phyloP scores from a whole-genome alignment of 371 early-diverging fungal genomes.

The Saksenaea oblongispora region DNA sequence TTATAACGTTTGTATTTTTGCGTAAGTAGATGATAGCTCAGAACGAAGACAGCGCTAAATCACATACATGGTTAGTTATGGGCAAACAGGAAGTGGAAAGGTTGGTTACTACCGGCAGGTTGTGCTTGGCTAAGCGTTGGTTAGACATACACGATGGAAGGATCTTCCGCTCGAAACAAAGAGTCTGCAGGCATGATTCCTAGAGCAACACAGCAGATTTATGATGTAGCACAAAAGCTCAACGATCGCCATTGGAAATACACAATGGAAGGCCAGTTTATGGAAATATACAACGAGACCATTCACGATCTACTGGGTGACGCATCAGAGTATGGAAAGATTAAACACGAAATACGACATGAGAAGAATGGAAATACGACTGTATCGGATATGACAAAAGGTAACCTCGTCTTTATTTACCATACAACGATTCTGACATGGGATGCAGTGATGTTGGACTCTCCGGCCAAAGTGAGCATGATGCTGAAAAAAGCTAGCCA shows the following conservation, averaged over 20 bases:
- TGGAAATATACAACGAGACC: slow-evolving; percentile 97
- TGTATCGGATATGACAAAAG: slow-evolving; percentile 75
- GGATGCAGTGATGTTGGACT: slow-evolving; percentile 51
- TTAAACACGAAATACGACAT: slow-evolving; percentile 86
- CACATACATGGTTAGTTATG: slow-evolving; percentile 63
- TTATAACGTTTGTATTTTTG: slow-evolving; percentile 98
- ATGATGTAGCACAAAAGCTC: slow-evolving; percentile 70
- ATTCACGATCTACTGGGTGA: slow-evolving; percentile 70
- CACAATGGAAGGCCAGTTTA: slow-evolving; percentile 80
- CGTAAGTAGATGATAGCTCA: slow-evolving; percentile 32
- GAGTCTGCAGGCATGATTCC: slow-evolving; percentile 85
- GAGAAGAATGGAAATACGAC: slow-evolving; percentile 71
- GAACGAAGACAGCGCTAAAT: not conserved
- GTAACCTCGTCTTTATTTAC: slow-evolving; percentile 27
- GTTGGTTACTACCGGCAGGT: not conserved
- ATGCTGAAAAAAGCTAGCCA: slow-evolving; percentile 76
- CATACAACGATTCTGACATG: not conserved
- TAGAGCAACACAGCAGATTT: slow-evolving; percentile 87
- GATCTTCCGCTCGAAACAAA: slow-evolving; percentile 45
- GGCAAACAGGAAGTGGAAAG: slow-evolving; percentile 99
- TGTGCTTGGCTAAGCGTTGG: not conserved
- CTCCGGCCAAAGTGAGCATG: slow-evolving; percentile 70
- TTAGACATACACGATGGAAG: slow-evolving; percentile 84
- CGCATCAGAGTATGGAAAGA: slow-evolving; percentile 36
- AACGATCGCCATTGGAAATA: slow-evolving; percentile 88